Percentiles rank a stretch among this genome's conserved stretches.
Conservation (phyloP, 306 rosid genomes). For the Ochetophila trinervis region DNA sequence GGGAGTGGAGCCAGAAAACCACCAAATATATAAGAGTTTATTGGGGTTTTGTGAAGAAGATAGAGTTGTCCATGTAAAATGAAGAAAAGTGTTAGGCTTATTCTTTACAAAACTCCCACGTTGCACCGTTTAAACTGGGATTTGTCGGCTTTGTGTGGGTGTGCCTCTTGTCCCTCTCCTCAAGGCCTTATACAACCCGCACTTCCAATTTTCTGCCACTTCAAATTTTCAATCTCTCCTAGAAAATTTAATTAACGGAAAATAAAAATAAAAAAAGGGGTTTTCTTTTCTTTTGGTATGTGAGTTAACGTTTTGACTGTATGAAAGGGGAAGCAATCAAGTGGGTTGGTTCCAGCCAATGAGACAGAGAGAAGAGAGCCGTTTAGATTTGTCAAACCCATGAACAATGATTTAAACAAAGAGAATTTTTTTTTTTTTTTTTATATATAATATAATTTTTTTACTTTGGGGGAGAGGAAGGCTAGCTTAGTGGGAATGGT, state of each 20-base stretch:
- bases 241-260: not conserved
- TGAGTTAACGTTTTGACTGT: constrained; percentile 29
- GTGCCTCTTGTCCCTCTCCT: constrained; percentile 17
- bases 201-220: constrained; percentile 16
- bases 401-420: not conserved
- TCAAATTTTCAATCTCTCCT: not conserved
- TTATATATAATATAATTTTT: constrained; percentile 19
- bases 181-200: constrained; percentile 34
- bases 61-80: constrained; percentile 20
- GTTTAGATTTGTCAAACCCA: constrained; percentile 40
- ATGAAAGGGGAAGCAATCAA: constrained; percentile 21
- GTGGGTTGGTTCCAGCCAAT: constrained; percentile 42
- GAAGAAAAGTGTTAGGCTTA: constrained; percentile 26
- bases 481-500: constrained; percentile 49
- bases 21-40: constrained; percentile 9
- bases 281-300: not conserved
- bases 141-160: constrained; percentile 48
- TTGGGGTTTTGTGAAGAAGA: not conserved
- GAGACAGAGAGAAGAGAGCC: constrained; percentile 12
- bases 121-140: constrained; percentile 48
- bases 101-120: constrained; percentile 30
- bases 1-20: constrained; percentile 49
- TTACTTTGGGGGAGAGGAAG: not conserved
- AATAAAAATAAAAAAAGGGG: not conserved
- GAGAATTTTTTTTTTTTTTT: constrained; percentile 8